Conservation (phyloP, 768 basidiomycete species). For the Royoungia palumana region DNA sequence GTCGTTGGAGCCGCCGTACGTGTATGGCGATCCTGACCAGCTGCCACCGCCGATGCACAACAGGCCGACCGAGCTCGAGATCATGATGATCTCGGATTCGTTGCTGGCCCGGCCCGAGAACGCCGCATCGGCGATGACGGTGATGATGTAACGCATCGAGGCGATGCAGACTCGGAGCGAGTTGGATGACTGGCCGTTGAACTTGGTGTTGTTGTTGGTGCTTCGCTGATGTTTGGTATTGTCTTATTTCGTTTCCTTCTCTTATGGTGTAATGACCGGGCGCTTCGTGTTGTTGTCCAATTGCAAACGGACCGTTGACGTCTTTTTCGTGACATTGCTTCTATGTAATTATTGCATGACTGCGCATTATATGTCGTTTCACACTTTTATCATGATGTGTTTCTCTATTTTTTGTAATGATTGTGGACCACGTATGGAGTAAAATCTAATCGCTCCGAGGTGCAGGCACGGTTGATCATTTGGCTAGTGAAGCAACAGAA, state of each 20-base stretch:
- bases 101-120: constrained; percentile 76
- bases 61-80: constrained; percentile 66
- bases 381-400: no score
- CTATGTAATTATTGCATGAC: no score
- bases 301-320: background rate
- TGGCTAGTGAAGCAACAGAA: background rate
- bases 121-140: constrained; percentile 40
- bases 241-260: background rate
- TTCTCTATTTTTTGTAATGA: no score
- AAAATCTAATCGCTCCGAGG: background rate
- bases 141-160: constrained; percentile 23
- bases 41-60: constrained; percentile 69
- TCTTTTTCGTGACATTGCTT: no score
- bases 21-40: constrained; percentile 58
- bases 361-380: no score
- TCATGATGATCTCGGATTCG: constrained; percentile 74
- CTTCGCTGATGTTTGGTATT: constrained; percentile 16
- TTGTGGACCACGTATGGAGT: background rate
- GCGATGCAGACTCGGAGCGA: no score
- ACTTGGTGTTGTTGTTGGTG: constrained; percentile 38
- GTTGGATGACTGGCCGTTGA: constrained; percentile 49
- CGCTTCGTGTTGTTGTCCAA: background rate
- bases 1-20: constrained; percentile 31
- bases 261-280: background rate
- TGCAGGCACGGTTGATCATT: background rate